phyloP scores from a whole-genome alignment of 2,329 filamentous ascomycete species.

The Trichoderma asperellum region DNA sequence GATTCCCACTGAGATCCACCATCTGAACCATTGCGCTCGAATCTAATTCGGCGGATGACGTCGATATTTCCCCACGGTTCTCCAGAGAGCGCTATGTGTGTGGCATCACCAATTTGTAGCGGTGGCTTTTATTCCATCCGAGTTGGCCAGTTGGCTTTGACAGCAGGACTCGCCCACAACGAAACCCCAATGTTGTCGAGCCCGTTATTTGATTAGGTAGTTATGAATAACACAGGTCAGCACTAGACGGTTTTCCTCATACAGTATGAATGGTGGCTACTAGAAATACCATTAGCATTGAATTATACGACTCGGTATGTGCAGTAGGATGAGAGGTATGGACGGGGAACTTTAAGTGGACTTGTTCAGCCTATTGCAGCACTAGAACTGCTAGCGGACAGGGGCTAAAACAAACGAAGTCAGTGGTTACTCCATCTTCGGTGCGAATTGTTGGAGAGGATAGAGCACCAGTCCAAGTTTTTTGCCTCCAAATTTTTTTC shows the following conservation, averaged over 20 bases:
- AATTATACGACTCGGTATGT: constrained; percentile 7
- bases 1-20: constrained; percentile 14
- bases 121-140: background rate
- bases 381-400: constrained; percentile 15
- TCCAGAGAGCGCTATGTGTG: background rate
- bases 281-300: background rate
- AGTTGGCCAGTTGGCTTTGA: background rate
- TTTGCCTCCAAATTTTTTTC: background rate
- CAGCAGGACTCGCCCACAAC: background rate
- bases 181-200: background rate
- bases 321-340: background rate
- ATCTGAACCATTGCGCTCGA: constrained; percentile 1
- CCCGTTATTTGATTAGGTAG: background rate
- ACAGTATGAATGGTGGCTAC: background rate
- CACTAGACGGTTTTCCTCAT: background rate
- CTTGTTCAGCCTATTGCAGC: constrained; percentile 1
- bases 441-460: background rate
- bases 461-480: background rate
- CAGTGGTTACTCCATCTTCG: background rate
- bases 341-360: constrained; percentile 1
- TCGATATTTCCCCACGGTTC: constrained; percentile 29
- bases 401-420: constrained; percentile 10
- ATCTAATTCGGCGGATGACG: constrained; percentile 25
- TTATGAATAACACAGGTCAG: background rate
- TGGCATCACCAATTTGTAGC: background rate